Percentiles rank a stretch among this genome's conserved stretches.
phyloP scores from a whole-genome alignment of 129 eudicot genomes.

The sunflower (Helianthus annuus) region HanXRQr2.0-SUNRISE NC_035448.2:87825281-87825780 shows the following conservation, averaged over 20 bases:
- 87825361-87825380: no score
- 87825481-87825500: slow-evolving; percentile 86
- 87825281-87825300: no score
- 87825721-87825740: slow-evolving; percentile 79
- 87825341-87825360: no score
- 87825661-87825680: no score
- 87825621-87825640: slow-evolving; percentile 42
- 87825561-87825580: slow-evolving; percentile 54
- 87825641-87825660: no score
- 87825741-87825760: slow-evolving; percentile 95
- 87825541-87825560: slow-evolving; percentile 59
- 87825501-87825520: slow-evolving; percentile 75
- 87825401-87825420: not conserved
- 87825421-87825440: not conserved
- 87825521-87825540: slow-evolving; percentile 71
- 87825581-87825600: slow-evolving; percentile 44
- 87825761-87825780: slow-evolving; percentile 89
- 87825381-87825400: no score
- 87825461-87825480: slow-evolving; percentile 81
- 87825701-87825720: slow-evolving; percentile 58
- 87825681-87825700: slow-evolving; percentile 44
- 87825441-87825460: not conserved
- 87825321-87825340: no score
- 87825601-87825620: slow-evolving; percentile 16
- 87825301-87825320: no score